phyloP scores from a whole-genome alignment of 139 green algal species.

The Chlamydomonas schloesseri region DNA sequence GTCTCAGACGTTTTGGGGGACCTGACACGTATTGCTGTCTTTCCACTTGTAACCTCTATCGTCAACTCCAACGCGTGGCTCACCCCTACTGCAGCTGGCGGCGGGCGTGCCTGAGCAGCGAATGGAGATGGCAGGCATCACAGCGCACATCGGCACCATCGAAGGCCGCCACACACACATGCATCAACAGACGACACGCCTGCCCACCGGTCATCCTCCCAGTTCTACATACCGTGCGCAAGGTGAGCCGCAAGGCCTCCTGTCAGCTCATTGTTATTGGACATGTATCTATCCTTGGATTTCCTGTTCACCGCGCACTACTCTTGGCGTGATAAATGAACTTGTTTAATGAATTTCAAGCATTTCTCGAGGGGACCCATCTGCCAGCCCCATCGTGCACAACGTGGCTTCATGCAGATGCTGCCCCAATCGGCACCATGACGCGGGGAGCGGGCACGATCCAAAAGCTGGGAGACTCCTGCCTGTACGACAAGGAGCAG shows the following conservation, averaged over 20 bases:
- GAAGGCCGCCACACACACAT: neutral
- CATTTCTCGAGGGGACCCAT: no score
- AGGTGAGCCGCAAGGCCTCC: neutral
- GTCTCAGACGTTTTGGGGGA: neutral
- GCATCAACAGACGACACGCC: neutral
- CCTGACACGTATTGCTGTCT: neutral
- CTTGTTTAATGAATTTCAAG: neutral
- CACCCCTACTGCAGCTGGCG: neutral
- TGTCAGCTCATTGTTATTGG: no score
- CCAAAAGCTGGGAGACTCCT: neutral
- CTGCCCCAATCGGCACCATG: slow-evolving; percentile 9
- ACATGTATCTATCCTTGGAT: no score
- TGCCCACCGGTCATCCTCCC: neutral
- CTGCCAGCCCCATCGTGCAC: neutral
- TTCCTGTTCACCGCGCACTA: neutral
- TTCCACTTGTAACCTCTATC: neutral
- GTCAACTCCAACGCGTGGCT: neutral
- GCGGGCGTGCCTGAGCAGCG: neutral
- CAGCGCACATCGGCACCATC: neutral
- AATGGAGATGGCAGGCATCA: neutral
- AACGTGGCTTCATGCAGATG: neutral
- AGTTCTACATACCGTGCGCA: neutral
- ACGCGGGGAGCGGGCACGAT: slow-evolving; percentile 11
- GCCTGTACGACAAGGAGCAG: slow-evolving; percentile 14
- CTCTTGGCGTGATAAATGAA: neutral